These are phyloP conservation scores for Fusarium proliferatum DNA, from an alignment of 2,329 filamentous ascomycete genomes.

Conservation along the genomic window DNA sequence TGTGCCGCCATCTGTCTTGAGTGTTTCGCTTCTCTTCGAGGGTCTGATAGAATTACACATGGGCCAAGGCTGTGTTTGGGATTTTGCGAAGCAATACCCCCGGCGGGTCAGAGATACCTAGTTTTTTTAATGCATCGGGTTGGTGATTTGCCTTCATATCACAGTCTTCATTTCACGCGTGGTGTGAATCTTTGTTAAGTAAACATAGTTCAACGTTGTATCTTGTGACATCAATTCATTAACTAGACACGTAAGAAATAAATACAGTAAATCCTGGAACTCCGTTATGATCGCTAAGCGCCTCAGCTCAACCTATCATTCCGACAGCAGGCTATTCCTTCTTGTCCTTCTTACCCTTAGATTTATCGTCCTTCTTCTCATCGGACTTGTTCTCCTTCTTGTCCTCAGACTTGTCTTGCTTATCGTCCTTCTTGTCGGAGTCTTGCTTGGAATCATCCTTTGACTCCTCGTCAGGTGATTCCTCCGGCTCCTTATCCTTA, in stretches of 20 bases:
- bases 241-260: not conserved
- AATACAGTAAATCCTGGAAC: slow-evolving; percentile 8
- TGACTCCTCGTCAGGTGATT: slow-evolving; percentile 19
- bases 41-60: slow-evolving; percentile 39
- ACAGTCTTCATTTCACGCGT: not conserved
- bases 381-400: slow-evolving; percentile 5
- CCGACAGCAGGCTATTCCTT: slow-evolving; percentile 15
- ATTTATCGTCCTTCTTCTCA: slow-evolving; percentile 21
- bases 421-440: slow-evolving; percentile 8
- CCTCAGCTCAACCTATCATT: not conserved
- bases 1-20: slow-evolving; percentile 41
- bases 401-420: slow-evolving; percentile 7
- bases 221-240: slow-evolving; percentile 16
- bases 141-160: slow-evolving; percentile 24
- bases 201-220: not conserved
- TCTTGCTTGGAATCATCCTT: slow-evolving; percentile 42
- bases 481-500: slow-evolving; percentile 11
- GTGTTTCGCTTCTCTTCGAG: slow-evolving; percentile 33
- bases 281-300: slow-evolving; percentile 23
- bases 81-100: slow-evolving; percentile 40
- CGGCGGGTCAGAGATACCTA: slow-evolving; percentile 43
- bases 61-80: slow-evolving; percentile 34
- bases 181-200: not conserved
- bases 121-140: slow-evolving; percentile 45
- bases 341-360: slow-evolving; percentile 18